Evolutionary conservation across 1,284 basidiomycete species (phyloP).

Genomic region (Trichosporon sp.): DNA sequence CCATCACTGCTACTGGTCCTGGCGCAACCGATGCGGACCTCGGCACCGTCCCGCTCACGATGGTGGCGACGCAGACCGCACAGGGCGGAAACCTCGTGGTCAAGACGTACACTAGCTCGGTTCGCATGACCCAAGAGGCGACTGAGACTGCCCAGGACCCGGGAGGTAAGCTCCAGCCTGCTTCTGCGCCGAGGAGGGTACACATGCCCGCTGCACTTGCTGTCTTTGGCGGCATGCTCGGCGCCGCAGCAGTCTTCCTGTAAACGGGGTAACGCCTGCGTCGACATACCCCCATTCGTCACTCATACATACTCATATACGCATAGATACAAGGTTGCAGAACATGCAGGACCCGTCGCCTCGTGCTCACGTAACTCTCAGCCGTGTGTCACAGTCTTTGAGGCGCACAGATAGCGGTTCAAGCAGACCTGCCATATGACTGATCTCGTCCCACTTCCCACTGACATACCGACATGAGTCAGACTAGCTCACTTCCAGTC

Average conservation of each 20-base stretch:
- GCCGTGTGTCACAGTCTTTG: too few relatives aligned
- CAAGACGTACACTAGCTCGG: neutral
- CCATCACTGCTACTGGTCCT: neutral
- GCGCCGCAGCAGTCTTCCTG: neutral
- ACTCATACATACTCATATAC: neutral
- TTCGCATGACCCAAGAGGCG: constrained; percentile 10
- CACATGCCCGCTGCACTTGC: neutral
- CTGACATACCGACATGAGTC: too few relatives aligned
- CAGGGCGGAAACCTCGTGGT: constrained; percentile 4
- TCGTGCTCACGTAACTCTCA: too few relatives aligned
- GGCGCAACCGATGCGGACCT: neutral
- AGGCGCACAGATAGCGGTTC: too few relatives aligned
- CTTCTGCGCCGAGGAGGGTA: neutral
- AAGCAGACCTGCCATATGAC: too few relatives aligned
- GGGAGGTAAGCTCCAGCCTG: neutral
- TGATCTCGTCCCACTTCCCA: too few relatives aligned
- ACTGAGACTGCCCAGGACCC: neutral
- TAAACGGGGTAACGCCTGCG: neutral
- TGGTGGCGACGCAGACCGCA: neutral
- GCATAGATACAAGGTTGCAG: neutral
- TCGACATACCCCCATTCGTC: too few relatives aligned
- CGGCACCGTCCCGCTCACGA: constrained; percentile 2
- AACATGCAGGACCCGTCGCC: neutral
- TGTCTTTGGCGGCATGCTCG: neutral
- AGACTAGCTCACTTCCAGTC: too few relatives aligned